Conservation (phyloP, 441 rosid species). For the Viola pubescens region DNA sequence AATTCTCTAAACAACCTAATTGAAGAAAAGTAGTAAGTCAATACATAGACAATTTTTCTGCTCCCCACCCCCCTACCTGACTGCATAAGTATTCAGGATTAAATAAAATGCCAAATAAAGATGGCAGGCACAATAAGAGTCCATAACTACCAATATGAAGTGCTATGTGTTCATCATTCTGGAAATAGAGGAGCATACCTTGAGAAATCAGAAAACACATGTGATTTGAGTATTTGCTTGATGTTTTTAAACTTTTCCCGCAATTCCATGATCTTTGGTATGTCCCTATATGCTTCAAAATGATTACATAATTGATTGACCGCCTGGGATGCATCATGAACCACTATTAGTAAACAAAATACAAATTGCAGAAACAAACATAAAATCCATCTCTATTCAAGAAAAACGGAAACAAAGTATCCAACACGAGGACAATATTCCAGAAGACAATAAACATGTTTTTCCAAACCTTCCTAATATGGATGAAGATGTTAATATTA, state of each 20-base stretch:
- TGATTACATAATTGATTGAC: conserved; percentile 96
- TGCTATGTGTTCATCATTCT: background rate
- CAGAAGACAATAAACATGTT: no score
- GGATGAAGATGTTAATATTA: no score
- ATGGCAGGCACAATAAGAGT: no score
- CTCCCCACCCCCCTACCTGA: no score
- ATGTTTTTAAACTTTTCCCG: conserved; percentile 93
- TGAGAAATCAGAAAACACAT: conserved; percentile 92
- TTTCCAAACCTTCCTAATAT: no score
- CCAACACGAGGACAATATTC: no score
- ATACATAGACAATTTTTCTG: no score
- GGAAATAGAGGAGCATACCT: conserved; percentile 42
- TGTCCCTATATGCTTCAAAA: conserved; percentile 96
- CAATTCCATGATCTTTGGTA: conserved; percentile 96
- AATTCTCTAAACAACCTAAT: no score
- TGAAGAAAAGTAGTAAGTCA: no score
- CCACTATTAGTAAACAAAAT: conserved; percentile 16
- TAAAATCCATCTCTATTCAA: background rate
- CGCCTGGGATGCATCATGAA: conserved; percentile 61
- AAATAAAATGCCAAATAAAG: no score
- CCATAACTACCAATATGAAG: no score
- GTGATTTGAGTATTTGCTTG: conserved; percentile 92
- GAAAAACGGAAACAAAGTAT: background rate
- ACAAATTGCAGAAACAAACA: conserved; percentile 2
- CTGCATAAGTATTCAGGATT: no score